Percentiles rank a stretch among this genome's conserved stretches.
Evolutionary conservation across 345 rosid species (phyloP).

Genomic region (Linum trigynum): DNA sequence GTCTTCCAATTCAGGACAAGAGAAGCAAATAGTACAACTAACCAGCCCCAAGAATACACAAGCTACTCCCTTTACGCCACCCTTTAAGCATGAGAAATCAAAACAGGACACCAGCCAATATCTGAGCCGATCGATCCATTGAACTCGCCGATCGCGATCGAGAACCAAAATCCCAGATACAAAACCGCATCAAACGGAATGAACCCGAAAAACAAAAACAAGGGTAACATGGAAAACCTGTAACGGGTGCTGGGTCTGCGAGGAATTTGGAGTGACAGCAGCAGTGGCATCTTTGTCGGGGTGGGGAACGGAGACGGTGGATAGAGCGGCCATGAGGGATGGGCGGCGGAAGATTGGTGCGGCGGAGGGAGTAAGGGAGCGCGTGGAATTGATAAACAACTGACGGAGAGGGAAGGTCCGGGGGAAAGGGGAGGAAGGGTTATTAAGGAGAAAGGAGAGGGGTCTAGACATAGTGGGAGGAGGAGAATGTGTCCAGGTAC

Average conservation of each 20-base stretch:
- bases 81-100: not conserved
- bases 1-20: too few species aligned
- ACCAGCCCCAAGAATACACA: too few species aligned
- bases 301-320: not conserved
- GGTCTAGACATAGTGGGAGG: not conserved
- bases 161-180: not conserved
- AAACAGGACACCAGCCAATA: not conserved
- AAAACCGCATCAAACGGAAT: not conserved
- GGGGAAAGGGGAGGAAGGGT: not conserved
- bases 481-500: not conserved
- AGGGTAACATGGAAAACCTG: not conserved
- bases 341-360: not conserved
- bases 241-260: not conserved
- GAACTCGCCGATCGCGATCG: not conserved
- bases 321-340: not conserved
- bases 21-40: too few species aligned
- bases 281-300: not conserved
- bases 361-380: not conserved
- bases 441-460: not conserved
- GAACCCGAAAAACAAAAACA: not conserved
- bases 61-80: not conserved
- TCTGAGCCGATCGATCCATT: too few species aligned
- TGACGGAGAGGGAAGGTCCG: not conserved
- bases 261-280: not conserved
- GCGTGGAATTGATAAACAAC: too few species aligned